These are phyloP conservation scores for Candida pseudoviswanathii DNA, from an alignment of 1,139 yeast species.

Conservation along the genomic window DNA sequence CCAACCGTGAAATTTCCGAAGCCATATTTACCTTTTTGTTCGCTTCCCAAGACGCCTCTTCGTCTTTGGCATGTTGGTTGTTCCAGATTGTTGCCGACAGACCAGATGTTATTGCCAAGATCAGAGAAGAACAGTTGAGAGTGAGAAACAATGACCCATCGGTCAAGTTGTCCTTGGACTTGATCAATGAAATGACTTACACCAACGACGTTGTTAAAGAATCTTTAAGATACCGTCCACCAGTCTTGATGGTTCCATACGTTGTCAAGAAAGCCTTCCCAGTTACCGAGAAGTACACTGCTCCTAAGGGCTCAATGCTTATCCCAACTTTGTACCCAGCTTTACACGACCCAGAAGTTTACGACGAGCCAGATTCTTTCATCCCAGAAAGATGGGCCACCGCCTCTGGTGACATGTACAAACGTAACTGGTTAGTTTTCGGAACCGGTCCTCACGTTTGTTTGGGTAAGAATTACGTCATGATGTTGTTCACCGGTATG, in stretches of 20 bases:
- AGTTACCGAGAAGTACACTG: constrained; percentile 77
- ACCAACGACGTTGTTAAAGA: constrained; percentile 91
- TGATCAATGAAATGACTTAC: constrained; percentile 84
- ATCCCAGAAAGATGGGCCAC: constrained; percentile 91
- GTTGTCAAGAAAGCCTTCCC: constrained; percentile 86
- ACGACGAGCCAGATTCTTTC: constrained; percentile 89
- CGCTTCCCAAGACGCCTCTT: constrained; percentile 97
- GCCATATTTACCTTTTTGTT: constrained; percentile 94
- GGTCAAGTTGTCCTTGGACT: constrained; percentile 61
- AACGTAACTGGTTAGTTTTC: constrained; percentile 92
- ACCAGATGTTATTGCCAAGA: constrained; percentile 81
- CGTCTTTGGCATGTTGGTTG: constrained; percentile 98
- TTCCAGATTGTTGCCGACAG: constrained; percentile 95
- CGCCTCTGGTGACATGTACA: constrained; percentile 53
- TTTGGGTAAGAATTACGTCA: constrained; percentile 90
- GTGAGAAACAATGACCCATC: constrained; percentile 79
- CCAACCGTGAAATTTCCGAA: constrained; percentile 91
- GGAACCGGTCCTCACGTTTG: constrained; percentile 98
- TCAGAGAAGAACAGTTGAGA: constrained; percentile 86
- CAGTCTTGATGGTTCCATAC: constrained; percentile 97
- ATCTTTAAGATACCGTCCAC: constrained; percentile 92
- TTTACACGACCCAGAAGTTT: constrained; percentile 94
- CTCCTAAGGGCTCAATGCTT: constrained; percentile 96
- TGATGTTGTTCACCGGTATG: constrained; percentile 85
- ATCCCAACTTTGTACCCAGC: constrained; percentile 96